Base-by-base conservation (phyloP, 1,284 basidiomycete species). In the Boletellus deceptivus region DNA sequence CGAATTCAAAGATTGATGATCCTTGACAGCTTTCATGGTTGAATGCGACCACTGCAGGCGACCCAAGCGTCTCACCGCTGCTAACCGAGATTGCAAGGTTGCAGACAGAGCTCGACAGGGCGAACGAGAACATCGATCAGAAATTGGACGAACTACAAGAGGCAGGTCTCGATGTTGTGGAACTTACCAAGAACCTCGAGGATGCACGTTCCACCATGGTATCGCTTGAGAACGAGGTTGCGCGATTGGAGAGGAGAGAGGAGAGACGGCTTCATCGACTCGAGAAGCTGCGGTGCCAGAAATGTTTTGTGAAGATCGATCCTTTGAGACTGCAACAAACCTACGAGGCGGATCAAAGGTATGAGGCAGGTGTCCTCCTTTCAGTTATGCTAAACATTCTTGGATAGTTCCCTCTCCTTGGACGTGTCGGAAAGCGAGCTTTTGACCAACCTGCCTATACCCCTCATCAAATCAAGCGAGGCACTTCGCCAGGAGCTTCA, bases 61-160 rank as follows among this genome's bases (percentile, higher is more conserved):
- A 86, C 54, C 70, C 75, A 3, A 72, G 75, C 8, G 66, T 77
- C 3, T 72, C 81, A 14, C 84, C 83, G 37, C 68, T 89, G 22
- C 57, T 89, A 18, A 69, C 75, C 8, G 85, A 90, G 64, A 84
- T 90, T 45, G 73, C 71, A 36, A 78, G 84, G 24, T 68, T 90
- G 45, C 86, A 90, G 57, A 71, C 72, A 13, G 83, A 91, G 56
- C 80, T 93, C 17, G 83, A 87, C 54, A 73, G 66, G 2, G 90
- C 89, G 4, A 92, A 93, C 65, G 82, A 88, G 38, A 86, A 80
- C 59, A 87, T 93, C 44, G 91, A 93, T 59, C 83, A 90, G 59
- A 92, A 92, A 66, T 75, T 93, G 9, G 87, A 89, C 63, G 83
- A 85, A 52, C 81, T 93, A 6, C 86, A 89, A 60, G 82, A 89